Evolutionary conservation across 495 filamentous ascomycete genomes (phyloP), one percentile per base, ranked within the genome.

Genomic region (Aspergillus wentii): DNA sequence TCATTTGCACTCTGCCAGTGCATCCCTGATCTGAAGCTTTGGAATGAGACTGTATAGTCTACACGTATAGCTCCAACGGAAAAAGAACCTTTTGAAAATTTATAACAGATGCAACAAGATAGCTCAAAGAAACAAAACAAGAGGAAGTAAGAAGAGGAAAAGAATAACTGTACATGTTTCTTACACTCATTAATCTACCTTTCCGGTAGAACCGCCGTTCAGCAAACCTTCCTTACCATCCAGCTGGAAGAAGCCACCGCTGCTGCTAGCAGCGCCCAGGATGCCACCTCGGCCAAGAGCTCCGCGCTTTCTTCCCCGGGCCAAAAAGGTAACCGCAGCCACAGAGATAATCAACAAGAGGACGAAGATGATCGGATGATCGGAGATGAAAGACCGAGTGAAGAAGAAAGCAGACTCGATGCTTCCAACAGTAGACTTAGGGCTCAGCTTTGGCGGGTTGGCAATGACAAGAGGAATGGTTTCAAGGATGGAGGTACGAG

Each of bases 401-500:
- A 79, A 78, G 62, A 91, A 92, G 62, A 91, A 84, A 30, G 91
- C 62, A 38, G 82, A 79, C 59, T 86, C 82, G 38, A 95, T 66
- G 19, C 71, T 69, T 35, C 83, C 82, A 44, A 88, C 82, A 32
- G 88, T 90, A 28, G 88, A 87, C 68, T 95, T 98, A 10, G 88
- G 75, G 44, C 76, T 80, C 49, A 98, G 81, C 56, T 89, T 86
- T 25, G 88, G 82, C 11, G 90, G 86, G 32, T 74, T 77, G 11
- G 72, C 64, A 39, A 85, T 62, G 33, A 84, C 80, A 48, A 94
- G 87, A 45, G 79, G 84, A 43, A 96, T 75, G 32, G 91, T 96
- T 63, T 97, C 92, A 22, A 95, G 81, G 54, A 98, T 98, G 6
- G 87, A 91, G 5, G 91, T 94, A 33, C 92, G 85, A 5, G 85